Evolutionary conservation across 768 basidiomycete species (phyloP).

Genomic region (Trametes sanguinea): DNA sequence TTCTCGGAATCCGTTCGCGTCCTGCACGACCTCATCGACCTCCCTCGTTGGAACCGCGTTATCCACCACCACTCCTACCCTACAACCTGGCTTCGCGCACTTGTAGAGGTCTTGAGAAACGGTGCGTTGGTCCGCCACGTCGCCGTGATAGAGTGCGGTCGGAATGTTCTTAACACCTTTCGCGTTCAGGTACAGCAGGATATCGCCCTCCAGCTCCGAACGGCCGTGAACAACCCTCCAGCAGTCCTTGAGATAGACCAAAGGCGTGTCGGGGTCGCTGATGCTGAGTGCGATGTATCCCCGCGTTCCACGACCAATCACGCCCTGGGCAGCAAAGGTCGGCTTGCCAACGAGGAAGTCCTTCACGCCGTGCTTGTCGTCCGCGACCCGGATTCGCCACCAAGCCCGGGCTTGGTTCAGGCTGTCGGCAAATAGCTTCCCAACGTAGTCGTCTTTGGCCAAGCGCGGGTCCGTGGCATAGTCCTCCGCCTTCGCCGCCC

Average conservation of each 20-base stretch:
- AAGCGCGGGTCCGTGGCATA: neutral
- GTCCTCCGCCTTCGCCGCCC: neutral
- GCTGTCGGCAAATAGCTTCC: neutral
- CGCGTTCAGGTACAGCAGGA: neutral
- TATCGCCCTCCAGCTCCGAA: slow-evolving; percentile 6
- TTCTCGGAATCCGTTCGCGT: too few species aligned
- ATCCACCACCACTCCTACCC: too few species aligned
- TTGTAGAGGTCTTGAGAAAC: too few species aligned
- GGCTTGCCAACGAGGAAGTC: slow-evolving; percentile 7
- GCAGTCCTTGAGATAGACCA: slow-evolving; percentile 21
- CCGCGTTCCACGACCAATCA: neutral
- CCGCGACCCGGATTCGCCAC: neutral
- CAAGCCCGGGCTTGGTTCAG: neutral
- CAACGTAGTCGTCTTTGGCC: neutral
- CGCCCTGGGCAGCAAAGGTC: neutral
- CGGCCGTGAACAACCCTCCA: slow-evolving; percentile 4
- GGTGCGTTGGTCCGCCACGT: neutral
- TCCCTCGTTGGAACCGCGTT: too few species aligned
- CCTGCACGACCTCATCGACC: too few species aligned
- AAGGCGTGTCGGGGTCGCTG: neutral
- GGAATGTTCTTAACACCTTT: neutral
- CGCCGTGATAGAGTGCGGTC: slow-evolving; percentile 7
- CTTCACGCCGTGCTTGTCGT: neutral
- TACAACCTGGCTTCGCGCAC: too few species aligned
- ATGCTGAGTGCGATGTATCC: slow-evolving; percentile 11